Percentiles rank a stretch among this genome's conserved stretches.
These are phyloP conservation scores for Podospora conica DNA, from an alignment of 495 filamentous ascomycete genomes.

Conservation along the genomic window DNA sequence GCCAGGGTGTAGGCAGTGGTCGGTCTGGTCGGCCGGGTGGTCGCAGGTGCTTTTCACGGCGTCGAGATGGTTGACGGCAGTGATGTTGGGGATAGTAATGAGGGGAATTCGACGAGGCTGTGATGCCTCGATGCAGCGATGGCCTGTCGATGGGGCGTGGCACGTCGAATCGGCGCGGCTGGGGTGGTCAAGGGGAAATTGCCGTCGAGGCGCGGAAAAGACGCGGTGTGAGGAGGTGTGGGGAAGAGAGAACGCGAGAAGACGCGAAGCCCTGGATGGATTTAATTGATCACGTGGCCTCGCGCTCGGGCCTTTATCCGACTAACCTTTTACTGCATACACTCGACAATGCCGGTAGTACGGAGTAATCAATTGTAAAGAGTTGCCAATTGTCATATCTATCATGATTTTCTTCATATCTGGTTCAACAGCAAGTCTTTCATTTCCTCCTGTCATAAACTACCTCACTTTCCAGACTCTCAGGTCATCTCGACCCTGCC, in stretches of 20 bases:
- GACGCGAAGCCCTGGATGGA: slow-evolving; percentile 27
- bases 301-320: not conserved
- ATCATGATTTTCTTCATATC: too few relatives aligned
- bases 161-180: not conserved
- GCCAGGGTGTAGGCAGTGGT: not conserved
- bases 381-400: too few relatives aligned
- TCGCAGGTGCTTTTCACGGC: not conserved
- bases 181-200: slow-evolving; percentile 13
- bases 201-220: slow-evolving; percentile 24
- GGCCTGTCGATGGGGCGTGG: not conserved
- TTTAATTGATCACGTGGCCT: slow-evolving; percentile 2
- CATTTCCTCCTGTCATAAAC: too few relatives aligned
- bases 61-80: not conserved
- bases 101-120: not conserved
- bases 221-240: slow-evolving; percentile 22
- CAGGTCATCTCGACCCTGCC: too few relatives aligned
- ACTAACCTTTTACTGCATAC: too few relatives aligned
- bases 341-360: too few relatives aligned
- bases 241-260: slow-evolving; percentile 22
- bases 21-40: not conserved
- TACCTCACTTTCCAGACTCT: too few relatives aligned
- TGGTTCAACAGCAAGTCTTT: too few relatives aligned
- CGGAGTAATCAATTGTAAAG: too few relatives aligned
- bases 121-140: not conserved
- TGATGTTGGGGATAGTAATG: not conserved